Conservation (phyloP, 352 stramenopile species). For the Peronosclerospora sorghi region DNA sequence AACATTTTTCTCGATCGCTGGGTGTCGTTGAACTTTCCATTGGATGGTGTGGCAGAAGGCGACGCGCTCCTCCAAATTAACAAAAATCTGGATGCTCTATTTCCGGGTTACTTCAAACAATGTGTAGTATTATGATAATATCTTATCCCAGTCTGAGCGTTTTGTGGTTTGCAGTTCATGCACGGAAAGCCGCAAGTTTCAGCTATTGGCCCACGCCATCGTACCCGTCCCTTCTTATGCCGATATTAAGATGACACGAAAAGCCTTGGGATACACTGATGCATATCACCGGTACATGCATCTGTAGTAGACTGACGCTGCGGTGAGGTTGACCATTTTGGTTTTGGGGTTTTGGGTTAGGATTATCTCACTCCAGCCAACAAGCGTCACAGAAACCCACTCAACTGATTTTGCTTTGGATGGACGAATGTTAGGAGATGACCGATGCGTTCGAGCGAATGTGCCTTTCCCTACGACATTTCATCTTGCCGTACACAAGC, state of each 20-base stretch:
- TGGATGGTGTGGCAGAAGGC: slow-evolving; percentile 17
- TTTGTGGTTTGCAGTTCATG: slow-evolving; percentile 18
- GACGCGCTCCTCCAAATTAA: slow-evolving; percentile 25
- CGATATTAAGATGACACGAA: slow-evolving; percentile 40
- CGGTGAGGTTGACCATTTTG: background rate
- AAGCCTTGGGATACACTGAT: slow-evolving; percentile 25
- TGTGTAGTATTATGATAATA: no score
- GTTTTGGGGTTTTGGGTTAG: slow-evolving; percentile 5
- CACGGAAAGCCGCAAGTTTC: slow-evolving; percentile 52
- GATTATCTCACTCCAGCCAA: slow-evolving; percentile 22
- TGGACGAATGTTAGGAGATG: slow-evolving; percentile 34
- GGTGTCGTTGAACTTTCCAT: slow-evolving; percentile 47
- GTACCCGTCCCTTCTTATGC: slow-evolving; percentile 50
- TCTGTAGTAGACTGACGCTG: background rate
- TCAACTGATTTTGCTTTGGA: slow-evolving; percentile 42
- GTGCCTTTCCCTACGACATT: slow-evolving; percentile 47
- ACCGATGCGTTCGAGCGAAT: slow-evolving; percentile 61
- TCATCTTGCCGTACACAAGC: slow-evolving; percentile 45
- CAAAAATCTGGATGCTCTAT: slow-evolving; percentile 24
- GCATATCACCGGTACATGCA: slow-evolving; percentile 36
- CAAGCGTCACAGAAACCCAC: slow-evolving; percentile 9
- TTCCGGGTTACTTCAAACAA: slow-evolving; percentile 30
- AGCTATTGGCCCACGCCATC: slow-evolving; percentile 58
- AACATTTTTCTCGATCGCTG: slow-evolving; percentile 46
- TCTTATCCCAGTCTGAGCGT: background rate